Evolutionary conservation across 257 asterid genomes (phyloP), one percentile per base, ranked within the genome.

Genomic region (Forsythia suspensa): DNA sequence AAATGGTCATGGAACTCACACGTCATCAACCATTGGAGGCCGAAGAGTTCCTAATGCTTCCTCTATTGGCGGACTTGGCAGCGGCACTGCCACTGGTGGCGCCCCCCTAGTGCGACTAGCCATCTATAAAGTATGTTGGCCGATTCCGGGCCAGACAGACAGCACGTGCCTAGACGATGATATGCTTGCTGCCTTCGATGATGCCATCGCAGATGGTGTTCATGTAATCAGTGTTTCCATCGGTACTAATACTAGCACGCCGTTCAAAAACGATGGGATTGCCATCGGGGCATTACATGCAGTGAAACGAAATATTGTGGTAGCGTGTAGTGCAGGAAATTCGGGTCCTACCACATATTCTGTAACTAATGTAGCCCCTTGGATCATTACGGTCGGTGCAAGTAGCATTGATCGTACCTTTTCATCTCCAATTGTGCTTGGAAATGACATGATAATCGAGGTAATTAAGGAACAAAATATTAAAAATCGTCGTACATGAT

Each of bases 201-300:
- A 80, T n/a, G 92, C 92, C 52, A 80, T 88, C 8, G 76, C 82
- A 6, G 91, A 88, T 51, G 91, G 91, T 0, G 91, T 88, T 21
- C 63, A 84, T 0, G 82, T 88, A 10, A 66, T 86, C 2, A 84
- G 90, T 46, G 67, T 77, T 9, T 88, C 92, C 8, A 12, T 86
- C 9, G 91, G 80, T 0, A 18, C 72, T 16, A 73, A 8, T 6
- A 75, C 85, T 3, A 76, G 75, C 42, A 0, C 0, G 1, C 80
- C 86, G 0, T 88, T 79, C n/a, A n/a, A 21, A 2, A 18, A 72
- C 0, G 78, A 84, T 34, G 77, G 72, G 3, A 74, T 72, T 3
- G 84, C 89, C 29, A 77, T 84, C 4, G 89, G 90, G 66, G 77
- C 92, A 4, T 70, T 86, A 61, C 86, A 82, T 67, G 90, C 87